phyloP scores from a whole-genome alignment of 495 filamentous ascomycete species.

The Xylaria scruposa region DNA sequence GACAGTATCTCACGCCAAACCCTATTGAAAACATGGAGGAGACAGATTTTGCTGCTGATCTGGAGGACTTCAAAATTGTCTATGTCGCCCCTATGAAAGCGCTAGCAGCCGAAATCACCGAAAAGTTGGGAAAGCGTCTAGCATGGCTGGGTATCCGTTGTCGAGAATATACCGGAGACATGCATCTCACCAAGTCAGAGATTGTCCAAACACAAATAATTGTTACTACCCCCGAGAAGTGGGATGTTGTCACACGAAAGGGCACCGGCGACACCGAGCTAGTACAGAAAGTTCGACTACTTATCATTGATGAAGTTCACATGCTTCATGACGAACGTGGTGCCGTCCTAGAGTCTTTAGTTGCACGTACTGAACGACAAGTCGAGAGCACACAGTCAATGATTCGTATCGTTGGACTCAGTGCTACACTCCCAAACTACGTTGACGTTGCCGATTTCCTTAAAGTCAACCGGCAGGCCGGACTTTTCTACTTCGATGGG shows the following conservation, averaged over 20 bases:
- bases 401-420: constrained; percentile 94
- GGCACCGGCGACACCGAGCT: constrained; percentile 97
- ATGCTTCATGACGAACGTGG: constrained; percentile 99
- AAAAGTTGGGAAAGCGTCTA: constrained; percentile 91
- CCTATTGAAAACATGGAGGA: constrained; percentile 76
- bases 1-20: constrained; percentile 81
- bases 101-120: constrained; percentile 92
- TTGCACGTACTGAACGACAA: constrained; percentile 92
- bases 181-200: constrained; percentile 97
- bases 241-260: constrained; percentile 97
- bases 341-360: constrained; percentile 92
- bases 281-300: constrained; percentile 92
- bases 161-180: constrained; percentile 94
- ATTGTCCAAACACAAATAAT: constrained; percentile 96
- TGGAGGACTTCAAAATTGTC: constrained; percentile 95
- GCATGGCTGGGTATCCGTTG: constrained; percentile 90
- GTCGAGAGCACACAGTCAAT: constrained; percentile 98
- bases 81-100: constrained; percentile 99
- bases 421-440: constrained; percentile 95
- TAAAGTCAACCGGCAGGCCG: constrained; percentile 91
- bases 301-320: constrained; percentile 99
- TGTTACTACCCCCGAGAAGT: constrained; percentile 98
- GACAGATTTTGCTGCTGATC: constrained; percentile 75
- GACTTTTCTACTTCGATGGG: constrained; percentile 94
- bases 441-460: constrained; percentile 96